Percentiles rank a stretch among this genome's conserved stretches.
Evolutionary conservation across 2,329 filamentous ascomycete species (phyloP).

Genomic region (Neopestalotiopsis sp.): DNA sequence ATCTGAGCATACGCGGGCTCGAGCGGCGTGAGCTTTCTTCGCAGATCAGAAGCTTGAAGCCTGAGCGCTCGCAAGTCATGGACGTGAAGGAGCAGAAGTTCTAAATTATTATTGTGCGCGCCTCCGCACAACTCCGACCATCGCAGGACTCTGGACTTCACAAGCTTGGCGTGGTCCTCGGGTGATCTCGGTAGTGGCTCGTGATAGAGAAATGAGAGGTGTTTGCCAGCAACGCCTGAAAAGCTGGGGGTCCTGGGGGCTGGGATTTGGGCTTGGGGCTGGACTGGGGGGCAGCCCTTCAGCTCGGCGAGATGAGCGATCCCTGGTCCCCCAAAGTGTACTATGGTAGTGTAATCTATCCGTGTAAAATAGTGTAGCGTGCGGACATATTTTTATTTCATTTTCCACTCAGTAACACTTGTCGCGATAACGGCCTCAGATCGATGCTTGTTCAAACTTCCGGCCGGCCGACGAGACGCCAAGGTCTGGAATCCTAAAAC

Average conservation of each 20-base stretch:
- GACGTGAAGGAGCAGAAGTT: neutral
- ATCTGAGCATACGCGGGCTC: neutral
- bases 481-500: constrained; percentile 14
- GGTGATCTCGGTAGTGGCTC: constrained; percentile 13
- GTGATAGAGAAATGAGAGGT: constrained; percentile 6
- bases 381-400: neutral
- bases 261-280: neutral
- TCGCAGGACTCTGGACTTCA: neutral
- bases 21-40: neutral
- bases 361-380: neutral
- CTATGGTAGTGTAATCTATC: neutral
- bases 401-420: neutral
- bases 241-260: constrained; percentile 6
- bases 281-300: neutral
- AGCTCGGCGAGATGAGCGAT: neutral
- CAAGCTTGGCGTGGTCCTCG: constrained; percentile 3
- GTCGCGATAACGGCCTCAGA: constrained; percentile 16
- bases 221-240: constrained; percentile 11
- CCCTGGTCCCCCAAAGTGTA: neutral
- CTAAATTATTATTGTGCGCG: neutral
- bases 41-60: neutral
- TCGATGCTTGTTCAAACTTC: neutral
- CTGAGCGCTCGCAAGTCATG: no score
- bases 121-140: neutral
- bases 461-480: constrained; percentile 12